Evolutionary conservation across 2,329 filamentous ascomycete species (phyloP).

Genomic region (Aspergillus texensis): DNA sequence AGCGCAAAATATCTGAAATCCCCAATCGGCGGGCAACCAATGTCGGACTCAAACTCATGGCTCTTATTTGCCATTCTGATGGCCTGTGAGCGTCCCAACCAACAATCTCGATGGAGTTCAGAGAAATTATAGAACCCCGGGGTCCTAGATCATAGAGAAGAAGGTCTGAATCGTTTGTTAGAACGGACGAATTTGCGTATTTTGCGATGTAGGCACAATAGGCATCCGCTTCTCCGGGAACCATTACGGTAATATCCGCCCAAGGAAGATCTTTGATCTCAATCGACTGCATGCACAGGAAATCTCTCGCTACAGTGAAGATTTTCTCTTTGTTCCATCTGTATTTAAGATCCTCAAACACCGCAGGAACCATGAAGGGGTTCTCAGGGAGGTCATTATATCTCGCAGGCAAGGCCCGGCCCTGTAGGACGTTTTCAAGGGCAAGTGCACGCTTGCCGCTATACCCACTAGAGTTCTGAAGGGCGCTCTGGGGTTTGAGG

Average conservation of each 20-base stretch:
- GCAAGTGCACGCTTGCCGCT: constrained; percentile 11
- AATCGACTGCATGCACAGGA: constrained; percentile 32
- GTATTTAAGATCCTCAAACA: constrained; percentile 70
- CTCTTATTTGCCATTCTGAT: constrained; percentile 26
- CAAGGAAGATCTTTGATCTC: constrained; percentile 31
- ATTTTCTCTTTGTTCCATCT: constrained; percentile 38
- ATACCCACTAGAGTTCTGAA: constrained; percentile 18
- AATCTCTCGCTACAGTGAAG: constrained; percentile 13
- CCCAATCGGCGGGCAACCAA: constrained; percentile 38
- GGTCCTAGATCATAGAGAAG: constrained; percentile 70
- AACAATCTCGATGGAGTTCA: constrained; percentile 62
- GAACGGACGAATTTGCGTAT: constrained; percentile 58
- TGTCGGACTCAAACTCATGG: constrained; percentile 42
- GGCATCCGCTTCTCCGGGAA: constrained; percentile 82
- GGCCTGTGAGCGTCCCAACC: constrained; percentile 16
- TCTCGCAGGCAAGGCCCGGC: constrained; percentile 27
- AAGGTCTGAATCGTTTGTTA: constrained; percentile 89
- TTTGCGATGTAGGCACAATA: constrained; percentile 72
- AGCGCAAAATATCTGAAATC: constrained; percentile 34
- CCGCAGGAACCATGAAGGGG: constrained; percentile 74
- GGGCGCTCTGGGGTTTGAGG: constrained; percentile 35
- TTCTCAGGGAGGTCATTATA: constrained; percentile 52
- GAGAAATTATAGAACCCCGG: constrained; percentile 66
- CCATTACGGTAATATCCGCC: constrained; percentile 55
- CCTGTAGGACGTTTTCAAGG: constrained; percentile 30